Evolutionary conservation across 2,329 filamentous ascomycete genomes (phyloP).

Genomic region (Ophiostoma sp.): DNA sequence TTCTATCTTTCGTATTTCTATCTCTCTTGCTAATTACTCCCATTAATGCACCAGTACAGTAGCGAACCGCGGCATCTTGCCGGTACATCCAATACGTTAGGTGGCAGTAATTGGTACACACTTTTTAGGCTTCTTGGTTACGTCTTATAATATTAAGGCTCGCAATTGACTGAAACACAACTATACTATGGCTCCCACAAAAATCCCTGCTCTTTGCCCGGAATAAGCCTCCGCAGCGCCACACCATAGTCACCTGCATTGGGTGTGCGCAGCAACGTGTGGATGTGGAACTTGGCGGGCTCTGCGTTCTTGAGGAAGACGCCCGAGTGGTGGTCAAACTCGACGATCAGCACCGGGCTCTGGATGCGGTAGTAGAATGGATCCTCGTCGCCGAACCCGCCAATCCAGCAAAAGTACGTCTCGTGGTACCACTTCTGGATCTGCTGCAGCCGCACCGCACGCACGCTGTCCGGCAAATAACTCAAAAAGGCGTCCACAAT

Average conservation of each 20-base stretch:
- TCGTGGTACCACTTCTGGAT: constrained; percentile 55
- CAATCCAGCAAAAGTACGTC: constrained; percentile 78
- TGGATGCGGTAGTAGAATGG: constrained; percentile 75
- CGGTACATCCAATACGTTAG: background rate
- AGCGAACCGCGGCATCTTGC: background rate
- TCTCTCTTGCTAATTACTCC: too few species aligned
- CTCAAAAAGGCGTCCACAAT: constrained; percentile 62
- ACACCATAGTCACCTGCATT: constrained; percentile 73
- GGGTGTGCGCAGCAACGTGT: constrained; percentile 66
- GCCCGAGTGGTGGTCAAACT: constrained; percentile 73
- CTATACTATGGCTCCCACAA: constrained; percentile 14
- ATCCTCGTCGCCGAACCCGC: constrained; percentile 59
- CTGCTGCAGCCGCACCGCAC: constrained; percentile 50
- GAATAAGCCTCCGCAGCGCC: constrained; percentile 37
- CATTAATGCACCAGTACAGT: too few species aligned
- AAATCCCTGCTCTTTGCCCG: constrained; percentile 31
- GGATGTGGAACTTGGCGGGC: constrained; percentile 73
- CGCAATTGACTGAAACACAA: background rate
- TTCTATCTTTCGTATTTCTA: too few species aligned
- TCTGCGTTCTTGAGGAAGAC: constrained; percentile 69
- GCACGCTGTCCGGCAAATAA: constrained; percentile 57
- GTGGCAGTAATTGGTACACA: background rate
- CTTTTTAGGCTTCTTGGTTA: background rate
- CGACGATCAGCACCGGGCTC: constrained; percentile 66
- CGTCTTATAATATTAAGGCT: too few species aligned